Percentiles rank a stretch among this genome's conserved stretches.
These are phyloP conservation scores for Eucalyptus paniculata DNA, from an alignment of 345 rosid species.

Conservation along the genomic window DNA sequence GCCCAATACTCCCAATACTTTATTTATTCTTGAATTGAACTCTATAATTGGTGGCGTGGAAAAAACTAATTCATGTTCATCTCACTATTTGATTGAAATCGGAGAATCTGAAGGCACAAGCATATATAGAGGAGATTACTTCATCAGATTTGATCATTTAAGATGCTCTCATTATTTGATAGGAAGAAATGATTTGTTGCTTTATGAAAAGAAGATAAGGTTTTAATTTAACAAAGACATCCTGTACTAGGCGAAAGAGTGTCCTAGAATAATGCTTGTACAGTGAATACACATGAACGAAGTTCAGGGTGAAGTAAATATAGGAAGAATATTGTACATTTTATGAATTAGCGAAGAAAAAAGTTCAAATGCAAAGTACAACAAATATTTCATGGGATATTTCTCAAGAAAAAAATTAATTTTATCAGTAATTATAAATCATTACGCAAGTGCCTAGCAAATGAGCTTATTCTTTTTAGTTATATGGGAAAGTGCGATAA, in stretches of 20 bases:
- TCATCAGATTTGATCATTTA: neutral
- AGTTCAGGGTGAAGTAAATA: neutral
- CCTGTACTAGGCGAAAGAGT: neutral
- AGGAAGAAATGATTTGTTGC: neutral
- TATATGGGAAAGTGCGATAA: neutral
- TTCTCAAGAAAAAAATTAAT: neutral
- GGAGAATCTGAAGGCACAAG: neutral
- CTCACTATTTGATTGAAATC: neutral
- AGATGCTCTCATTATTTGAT: neutral
- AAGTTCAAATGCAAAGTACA: neutral
- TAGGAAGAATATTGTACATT: neutral
- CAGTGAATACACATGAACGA: neutral
- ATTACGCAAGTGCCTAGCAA: neutral
- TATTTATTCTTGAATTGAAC: neutral
- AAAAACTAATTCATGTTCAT: neutral
- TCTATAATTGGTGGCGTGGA: neutral
- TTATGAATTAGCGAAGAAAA: neutral
- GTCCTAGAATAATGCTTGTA: neutral
- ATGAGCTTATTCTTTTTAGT: neutral
- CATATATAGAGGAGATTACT: neutral
- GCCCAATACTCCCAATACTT: too few species aligned
- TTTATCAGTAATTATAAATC: neutral
- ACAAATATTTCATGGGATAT: neutral
- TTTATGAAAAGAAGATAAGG: neutral
- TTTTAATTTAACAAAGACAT: neutral